Conservation (phyloP, 805 yeast species). For the Ogataea trehaloabstinens region DNA sequence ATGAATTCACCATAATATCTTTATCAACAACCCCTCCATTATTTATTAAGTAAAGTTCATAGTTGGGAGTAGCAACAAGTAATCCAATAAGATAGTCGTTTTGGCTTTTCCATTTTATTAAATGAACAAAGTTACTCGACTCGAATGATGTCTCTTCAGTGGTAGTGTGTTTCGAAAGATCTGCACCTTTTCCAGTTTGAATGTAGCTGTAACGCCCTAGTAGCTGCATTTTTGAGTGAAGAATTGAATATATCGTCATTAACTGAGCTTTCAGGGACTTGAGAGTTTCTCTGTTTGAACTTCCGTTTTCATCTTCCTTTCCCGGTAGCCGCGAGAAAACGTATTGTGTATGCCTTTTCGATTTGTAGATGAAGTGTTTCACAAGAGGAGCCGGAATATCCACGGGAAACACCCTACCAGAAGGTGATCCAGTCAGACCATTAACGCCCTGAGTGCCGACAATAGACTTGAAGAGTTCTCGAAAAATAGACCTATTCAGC, state of each 20-base stretch:
- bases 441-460: constrained; percentile 30
- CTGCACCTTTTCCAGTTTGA: background rate
- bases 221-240: constrained; percentile 22
- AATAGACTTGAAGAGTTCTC: constrained; percentile 28
- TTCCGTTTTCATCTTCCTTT: constrained; percentile 14
- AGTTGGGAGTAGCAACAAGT: constrained; percentile 35
- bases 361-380: constrained; percentile 79
- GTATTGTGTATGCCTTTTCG: constrained; percentile 65
- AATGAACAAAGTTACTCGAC: constrained; percentile 22
- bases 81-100: constrained; percentile 26
- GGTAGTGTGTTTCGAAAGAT: background rate
- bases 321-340: constrained; percentile 31
- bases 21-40: constrained; percentile 54
- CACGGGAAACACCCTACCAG: constrained; percentile 42
- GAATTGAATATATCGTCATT: constrained; percentile 26
- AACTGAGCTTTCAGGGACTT: constrained; percentile 23
- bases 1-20: constrained; percentile 56
- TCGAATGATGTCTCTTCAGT: constrained; percentile 11
- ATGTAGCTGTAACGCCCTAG: constrained; percentile 5
- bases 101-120: constrained; percentile 25
- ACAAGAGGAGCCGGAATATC: constrained; percentile 59
- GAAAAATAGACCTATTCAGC: constrained; percentile 33
- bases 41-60: constrained; percentile 61
- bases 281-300: constrained; percentile 9
- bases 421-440: constrained; percentile 27